Conservation (phyloP, 345 rosid genomes). For the Angophora floribunda region DNA sequence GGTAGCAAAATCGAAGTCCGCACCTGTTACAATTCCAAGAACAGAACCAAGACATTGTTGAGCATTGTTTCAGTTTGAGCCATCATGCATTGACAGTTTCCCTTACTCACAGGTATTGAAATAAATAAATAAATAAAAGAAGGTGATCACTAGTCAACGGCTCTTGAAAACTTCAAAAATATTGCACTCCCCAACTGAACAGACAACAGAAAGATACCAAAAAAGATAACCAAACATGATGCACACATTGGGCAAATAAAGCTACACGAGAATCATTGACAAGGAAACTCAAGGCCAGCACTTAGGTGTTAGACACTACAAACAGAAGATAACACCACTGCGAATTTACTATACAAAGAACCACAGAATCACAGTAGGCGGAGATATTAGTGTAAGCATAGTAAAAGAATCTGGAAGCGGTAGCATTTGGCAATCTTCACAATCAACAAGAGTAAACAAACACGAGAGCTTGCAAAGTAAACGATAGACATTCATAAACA, state of each 20-base stretch:
- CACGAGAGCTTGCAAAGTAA: neutral
- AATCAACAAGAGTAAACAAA: neutral
- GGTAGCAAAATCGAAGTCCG: constrained; percentile 29
- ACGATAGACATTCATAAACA: neutral
- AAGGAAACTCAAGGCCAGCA: neutral
- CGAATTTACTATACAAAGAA: neutral
- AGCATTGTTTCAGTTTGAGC: neutral
- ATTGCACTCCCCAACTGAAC: neutral
- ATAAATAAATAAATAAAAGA: neutral
- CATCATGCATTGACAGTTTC: neutral
- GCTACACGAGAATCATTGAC: neutral
- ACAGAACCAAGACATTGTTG: neutral
- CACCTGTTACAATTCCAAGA: constrained; percentile 14
- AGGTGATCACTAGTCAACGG: neutral
- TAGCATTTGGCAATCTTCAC: neutral
- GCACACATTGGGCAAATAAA: neutral
- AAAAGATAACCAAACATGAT: neutral
- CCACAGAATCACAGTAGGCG: neutral
- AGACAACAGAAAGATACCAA: neutral
- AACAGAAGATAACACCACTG: neutral
- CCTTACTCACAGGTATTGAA: neutral
- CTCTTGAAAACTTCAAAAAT: neutral
- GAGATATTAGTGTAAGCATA: neutral
- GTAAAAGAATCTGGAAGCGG: neutral
- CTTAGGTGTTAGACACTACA: neutral